Evolutionary conservation across 1,139 yeast genomes (phyloP).

Genomic region (Protomyces gravidus): DNA sequence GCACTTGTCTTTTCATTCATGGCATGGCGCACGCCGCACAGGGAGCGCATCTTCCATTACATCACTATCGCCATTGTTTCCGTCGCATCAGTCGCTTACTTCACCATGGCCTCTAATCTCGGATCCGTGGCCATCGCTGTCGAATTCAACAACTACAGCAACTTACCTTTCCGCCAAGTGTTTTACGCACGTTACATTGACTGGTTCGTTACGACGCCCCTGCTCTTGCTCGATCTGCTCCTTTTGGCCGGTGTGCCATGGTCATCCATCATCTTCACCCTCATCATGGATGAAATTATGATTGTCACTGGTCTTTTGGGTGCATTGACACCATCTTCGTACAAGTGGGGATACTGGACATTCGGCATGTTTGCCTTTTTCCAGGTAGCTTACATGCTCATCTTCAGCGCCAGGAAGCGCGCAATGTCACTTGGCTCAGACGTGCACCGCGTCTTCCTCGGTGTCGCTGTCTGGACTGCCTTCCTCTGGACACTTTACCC

Average conservation of each 20-base stretch:
- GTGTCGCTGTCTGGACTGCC: slow-evolving; percentile 40
- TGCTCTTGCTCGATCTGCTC: slow-evolving; percentile 47
- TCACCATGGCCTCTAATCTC: slow-evolving; percentile 62
- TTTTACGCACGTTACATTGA: slow-evolving; percentile 64
- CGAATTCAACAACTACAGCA: slow-evolving; percentile 52
- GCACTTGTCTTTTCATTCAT: slow-evolving; percentile 46
- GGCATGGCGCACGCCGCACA: slow-evolving; percentile 43
- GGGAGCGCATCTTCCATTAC: slow-evolving; percentile 47
- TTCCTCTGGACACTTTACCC: slow-evolving; percentile 52
- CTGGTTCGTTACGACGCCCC: slow-evolving; percentile 63
- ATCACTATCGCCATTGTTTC: slow-evolving; percentile 49
- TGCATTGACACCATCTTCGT: slow-evolving; percentile 44
- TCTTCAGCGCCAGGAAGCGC: slow-evolving; percentile 30
- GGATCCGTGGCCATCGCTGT: slow-evolving; percentile 57
- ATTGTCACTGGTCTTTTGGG: slow-evolving; percentile 38
- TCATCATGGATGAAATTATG: slow-evolving; percentile 40
- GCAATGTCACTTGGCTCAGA: slow-evolving; percentile 34
- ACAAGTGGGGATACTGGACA: slow-evolving; percentile 64
- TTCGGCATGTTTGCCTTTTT: slow-evolving; percentile 40
- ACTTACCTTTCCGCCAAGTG: slow-evolving; percentile 50
- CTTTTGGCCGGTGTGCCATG: slow-evolving; percentile 37
- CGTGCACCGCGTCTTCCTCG: slow-evolving; percentile 31
- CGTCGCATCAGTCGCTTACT: slow-evolving; percentile 52
- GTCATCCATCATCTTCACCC: slow-evolving; percentile 23
- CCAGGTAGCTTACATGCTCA: slow-evolving; percentile 32